Evolutionary conservation across 306 rosid genomes (phyloP), one percentile per base, ranked within the genome.

Genomic region (Clitoria ternatea): DNA sequence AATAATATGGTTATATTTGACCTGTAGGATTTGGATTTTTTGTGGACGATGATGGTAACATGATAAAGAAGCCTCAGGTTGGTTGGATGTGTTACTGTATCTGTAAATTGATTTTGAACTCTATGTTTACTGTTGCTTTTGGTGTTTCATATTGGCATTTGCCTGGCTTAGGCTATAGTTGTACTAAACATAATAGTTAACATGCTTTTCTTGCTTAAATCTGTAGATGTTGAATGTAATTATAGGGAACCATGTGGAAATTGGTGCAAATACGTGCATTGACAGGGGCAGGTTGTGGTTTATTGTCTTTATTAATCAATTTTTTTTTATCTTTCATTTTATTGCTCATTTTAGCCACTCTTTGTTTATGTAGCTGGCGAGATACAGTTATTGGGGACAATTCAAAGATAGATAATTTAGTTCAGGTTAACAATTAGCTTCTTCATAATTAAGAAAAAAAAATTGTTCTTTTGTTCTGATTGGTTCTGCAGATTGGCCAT

Each of bases 21-120:
- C 61, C 22, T 73, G 77, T 72, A 93, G 98, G 98, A 23, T 93
- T 90, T 80, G 97, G 97, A 61, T 93, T 93, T 77, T 76, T 81
- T 74, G 89, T 88, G 72, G 92, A 90, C 74, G 89, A 74, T 73
- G 79, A 82, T 2, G 96, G 97, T 67, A 84, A 75, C 40, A 66
- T 93, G 92, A 53, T 82, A 72, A 93, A 90, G 89, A 93, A 90
- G 81, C 97, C 97, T 76, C 98, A 93, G 83, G 98, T 90, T 76
- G 70, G 88, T 82, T 42, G 61, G 61, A 23, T 72, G 69, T 50
- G 19, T 2, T 61, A 10, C 33, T 20, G 36, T 50, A 15, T 7
- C 33, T 20, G 36, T 50, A 15, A 33, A 2, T 72, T 48, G 27
- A 45, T 39, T 33, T 52, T 10, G 36, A 73, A 73, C 60, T 67